Evolutionary conservation across 2,329 filamentous ascomycete species (phyloP).

Genomic region (Samsoniella hepiali): DNA sequence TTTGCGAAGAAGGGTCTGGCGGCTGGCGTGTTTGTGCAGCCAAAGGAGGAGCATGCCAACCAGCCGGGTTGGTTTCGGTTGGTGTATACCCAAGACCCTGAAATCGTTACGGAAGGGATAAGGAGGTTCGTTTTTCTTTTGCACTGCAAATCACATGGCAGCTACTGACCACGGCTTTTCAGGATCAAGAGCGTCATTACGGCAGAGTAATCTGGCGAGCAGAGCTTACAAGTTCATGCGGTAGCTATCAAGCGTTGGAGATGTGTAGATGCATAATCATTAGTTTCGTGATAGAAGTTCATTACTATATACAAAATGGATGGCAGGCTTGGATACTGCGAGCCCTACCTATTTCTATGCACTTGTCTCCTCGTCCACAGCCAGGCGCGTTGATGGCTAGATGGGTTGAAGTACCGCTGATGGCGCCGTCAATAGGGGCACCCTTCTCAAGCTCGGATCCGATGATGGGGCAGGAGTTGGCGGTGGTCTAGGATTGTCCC

Average conservation of each 20-base stretch:
- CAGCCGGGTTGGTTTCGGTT: slow-evolving; percentile 52
- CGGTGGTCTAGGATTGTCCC: neutral
- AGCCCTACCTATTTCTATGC: neutral
- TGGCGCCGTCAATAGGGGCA: no score
- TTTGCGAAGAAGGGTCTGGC: slow-evolving; percentile 43
- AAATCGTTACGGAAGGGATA: slow-evolving; percentile 36
- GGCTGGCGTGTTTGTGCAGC: slow-evolving; percentile 49
- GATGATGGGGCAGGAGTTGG: neutral
- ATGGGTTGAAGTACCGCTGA: no score
- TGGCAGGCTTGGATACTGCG: neutral
- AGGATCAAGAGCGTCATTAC: slow-evolving; percentile 2
- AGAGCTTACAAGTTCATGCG: neutral
- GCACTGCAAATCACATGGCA: no score
- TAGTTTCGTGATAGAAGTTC: no score
- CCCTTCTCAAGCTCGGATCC: neutral
- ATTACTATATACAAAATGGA: neutral
- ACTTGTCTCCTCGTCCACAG: neutral
- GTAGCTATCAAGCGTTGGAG: no score
- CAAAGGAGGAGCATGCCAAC: slow-evolving; percentile 44
- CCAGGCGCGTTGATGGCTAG: no score
- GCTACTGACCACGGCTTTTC: neutral
- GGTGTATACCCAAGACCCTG: slow-evolving; percentile 45
- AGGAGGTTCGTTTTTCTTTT: slow-evolving; percentile 26
- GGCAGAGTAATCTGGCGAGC: neutral
- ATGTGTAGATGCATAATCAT: neutral